Conservation (phyloP, 2,329 filamentous ascomycete species). For the Volutella citrinella region DNA sequence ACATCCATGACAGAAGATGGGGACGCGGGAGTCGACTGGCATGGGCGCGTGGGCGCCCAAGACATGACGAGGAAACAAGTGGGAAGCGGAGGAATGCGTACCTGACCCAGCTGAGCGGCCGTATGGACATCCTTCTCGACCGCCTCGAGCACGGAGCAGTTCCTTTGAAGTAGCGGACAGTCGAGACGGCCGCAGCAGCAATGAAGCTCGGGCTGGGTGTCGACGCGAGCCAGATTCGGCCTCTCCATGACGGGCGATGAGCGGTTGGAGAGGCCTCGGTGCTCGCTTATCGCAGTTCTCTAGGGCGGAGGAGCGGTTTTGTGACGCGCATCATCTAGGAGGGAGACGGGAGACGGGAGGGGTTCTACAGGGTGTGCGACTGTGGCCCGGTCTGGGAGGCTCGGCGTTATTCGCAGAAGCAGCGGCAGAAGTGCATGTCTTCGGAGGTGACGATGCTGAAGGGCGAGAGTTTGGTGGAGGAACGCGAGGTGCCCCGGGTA, state of each 20-base stretch:
- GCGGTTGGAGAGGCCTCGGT: constrained; percentile 19
- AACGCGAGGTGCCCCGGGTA: too few relatives aligned
- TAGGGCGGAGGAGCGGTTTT: too few relatives aligned
- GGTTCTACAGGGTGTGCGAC: too few relatives aligned
- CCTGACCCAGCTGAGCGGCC: constrained; percentile 87
- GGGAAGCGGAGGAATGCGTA: constrained; percentile 52
- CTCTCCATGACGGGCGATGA: constrained; percentile 20
- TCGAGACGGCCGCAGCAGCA: constrained; percentile 86
- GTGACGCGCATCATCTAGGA: constrained; percentile 7
- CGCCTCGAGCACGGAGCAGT: constrained; percentile 71
- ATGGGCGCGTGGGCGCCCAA: constrained; percentile 22
- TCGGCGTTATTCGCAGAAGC: too few relatives aligned
- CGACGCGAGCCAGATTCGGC: constrained; percentile 19
- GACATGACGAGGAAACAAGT: too few relatives aligned
- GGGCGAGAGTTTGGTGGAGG: too few relatives aligned
- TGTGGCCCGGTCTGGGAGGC: too few relatives aligned
- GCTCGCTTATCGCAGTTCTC: constrained; percentile 8
- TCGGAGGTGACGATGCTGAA: too few relatives aligned
- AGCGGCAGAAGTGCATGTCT: too few relatives aligned
- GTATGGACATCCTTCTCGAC: constrained; percentile 85
- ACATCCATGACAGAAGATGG: constrained; percentile 4
- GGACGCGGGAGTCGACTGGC: constrained; percentile 11
- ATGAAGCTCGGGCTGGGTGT: constrained; percentile 37
- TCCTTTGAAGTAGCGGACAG: constrained; percentile 79
- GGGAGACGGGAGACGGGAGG: constrained; percentile 7